Evolutionary conservation across 495 filamentous ascomycete genomes (phyloP).

Genomic region (Talaromyces nanjingensis): DNA sequence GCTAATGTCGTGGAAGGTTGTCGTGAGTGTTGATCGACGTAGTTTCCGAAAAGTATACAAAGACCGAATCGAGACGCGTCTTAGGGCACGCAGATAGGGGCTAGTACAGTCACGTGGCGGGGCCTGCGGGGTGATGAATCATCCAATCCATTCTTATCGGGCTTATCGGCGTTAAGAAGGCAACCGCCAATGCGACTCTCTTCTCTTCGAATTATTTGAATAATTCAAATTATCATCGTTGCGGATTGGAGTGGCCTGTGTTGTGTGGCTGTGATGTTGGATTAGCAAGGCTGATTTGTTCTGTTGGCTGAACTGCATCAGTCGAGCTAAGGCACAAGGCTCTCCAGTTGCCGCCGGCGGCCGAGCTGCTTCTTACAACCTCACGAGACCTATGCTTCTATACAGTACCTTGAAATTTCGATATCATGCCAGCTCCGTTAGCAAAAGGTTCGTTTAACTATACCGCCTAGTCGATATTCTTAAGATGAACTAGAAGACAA

Average conservation of each 20-base stretch:
- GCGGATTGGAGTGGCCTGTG: neutral
- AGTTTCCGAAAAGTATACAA: neutral
- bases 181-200: neutral
- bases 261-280: constrained; percentile 1
- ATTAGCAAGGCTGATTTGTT: neutral
- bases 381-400: neutral
- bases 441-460: constrained; percentile 39
- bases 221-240: neutral
- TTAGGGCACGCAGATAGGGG: constrained; percentile 37
- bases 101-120: constrained; percentile 22
- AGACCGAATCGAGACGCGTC: constrained; percentile 8
- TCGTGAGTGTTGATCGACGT: neutral
- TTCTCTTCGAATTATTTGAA: neutral
- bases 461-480: neutral
- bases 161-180: constrained; percentile 6
- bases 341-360: neutral
- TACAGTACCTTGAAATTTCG: neutral
- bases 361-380: neutral
- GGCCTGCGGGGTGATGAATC: neutral
- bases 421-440: constrained; percentile 44
- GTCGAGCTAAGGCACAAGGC: neutral
- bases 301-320: neutral
- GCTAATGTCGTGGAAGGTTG: neutral
- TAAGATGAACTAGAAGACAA: neutral
- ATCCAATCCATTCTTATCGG: constrained; percentile 1